Evolutionary conservation across 106 monocot species (phyloP).

Genomic region (Alisma plantagoaquatica): DNA sequence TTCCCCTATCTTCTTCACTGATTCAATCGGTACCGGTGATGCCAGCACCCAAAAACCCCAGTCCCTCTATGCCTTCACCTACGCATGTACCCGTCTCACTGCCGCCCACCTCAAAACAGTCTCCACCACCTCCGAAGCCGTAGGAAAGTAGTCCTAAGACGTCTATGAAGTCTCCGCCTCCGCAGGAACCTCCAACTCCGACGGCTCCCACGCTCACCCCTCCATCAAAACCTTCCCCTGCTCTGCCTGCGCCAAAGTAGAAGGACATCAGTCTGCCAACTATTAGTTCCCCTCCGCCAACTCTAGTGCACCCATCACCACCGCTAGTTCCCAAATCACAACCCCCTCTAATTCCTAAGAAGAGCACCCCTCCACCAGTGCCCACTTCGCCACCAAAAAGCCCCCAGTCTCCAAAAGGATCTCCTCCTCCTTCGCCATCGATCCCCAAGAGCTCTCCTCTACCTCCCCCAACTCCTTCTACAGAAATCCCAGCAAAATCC

Average conservation of each 20-base stretch:
- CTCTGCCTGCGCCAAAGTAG: background rate
- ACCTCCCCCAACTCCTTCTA: background rate
- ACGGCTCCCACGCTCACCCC: no score
- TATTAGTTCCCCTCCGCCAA: background rate
- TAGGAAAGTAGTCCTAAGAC: background rate
- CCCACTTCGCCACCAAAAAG: background rate
- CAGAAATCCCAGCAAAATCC: background rate
- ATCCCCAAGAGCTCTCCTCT: background rate
- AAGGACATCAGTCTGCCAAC: no score
- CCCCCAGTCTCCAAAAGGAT: background rate
- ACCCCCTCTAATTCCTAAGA: background rate
- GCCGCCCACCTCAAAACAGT: background rate
- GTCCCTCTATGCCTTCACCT: no score
- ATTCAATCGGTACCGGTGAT: no score
- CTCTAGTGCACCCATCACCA: background rate
- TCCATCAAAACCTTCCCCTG: background rate
- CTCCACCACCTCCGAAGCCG: background rate
- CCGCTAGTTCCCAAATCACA: background rate
- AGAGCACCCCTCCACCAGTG: background rate
- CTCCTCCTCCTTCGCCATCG: background rate
- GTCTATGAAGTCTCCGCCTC: constrained; percentile 1
- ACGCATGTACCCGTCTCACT: background rate
- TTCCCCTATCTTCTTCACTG: no score
- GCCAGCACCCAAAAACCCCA: no score
- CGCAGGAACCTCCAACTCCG: no score